These are phyloP conservation scores for Ophiostoma sp. DNA, from an alignment of 2,329 filamentous ascomycete species.

Conservation along the genomic window DNA sequence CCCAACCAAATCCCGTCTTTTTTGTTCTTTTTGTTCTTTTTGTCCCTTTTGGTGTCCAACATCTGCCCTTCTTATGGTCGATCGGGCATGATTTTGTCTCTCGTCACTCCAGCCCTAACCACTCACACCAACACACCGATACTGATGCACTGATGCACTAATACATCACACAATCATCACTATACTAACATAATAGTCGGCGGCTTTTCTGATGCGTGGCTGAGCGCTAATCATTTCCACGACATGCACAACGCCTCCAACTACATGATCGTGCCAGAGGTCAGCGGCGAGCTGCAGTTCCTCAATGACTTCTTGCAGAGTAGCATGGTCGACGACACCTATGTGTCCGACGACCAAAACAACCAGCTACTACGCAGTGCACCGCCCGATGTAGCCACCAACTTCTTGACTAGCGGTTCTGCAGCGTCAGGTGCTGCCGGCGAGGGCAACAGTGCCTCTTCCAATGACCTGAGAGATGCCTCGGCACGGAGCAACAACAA, in stretches of 20 bases:
- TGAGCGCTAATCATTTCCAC: slow-evolving; percentile 74
- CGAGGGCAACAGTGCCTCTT: slow-evolving; percentile 30
- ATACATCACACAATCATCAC: slow-evolving; percentile 44
- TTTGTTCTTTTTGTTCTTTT: not conserved
- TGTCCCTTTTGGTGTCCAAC: not conserved
- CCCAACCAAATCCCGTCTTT: not conserved
- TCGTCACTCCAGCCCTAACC: not conserved
- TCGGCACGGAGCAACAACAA: not conserved
- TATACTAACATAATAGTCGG: slow-evolving; percentile 50
- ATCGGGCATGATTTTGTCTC: not conserved
- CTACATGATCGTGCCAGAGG: slow-evolving; percentile 89
- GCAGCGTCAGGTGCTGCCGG: slow-evolving; percentile 34
- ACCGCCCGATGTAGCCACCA: slow-evolving; percentile 46
- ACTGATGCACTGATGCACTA: slow-evolving; percentile 55
- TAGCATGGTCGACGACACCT: slow-evolving; percentile 78
- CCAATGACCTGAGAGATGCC: not conserved
- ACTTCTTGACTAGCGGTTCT: slow-evolving; percentile 44
- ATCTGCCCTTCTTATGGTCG: not conserved
- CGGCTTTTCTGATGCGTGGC: slow-evolving; percentile 77
- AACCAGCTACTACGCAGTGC: slow-evolving; percentile 40
- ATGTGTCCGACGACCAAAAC: slow-evolving; percentile 61
- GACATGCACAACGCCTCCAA: slow-evolving; percentile 93
- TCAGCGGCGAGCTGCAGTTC: slow-evolving; percentile 93
- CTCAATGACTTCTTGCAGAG: slow-evolving; percentile 95
- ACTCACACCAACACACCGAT: not conserved